A percentile compares a stretch with the other conserved stretches of the same genome.
These are phyloP conservation scores for Dictyostelium discoideum DNA, from an alignment of 78 protist species.

Conservation along the genomic window dicty_2.7 NC_007088.5:756001-756500, in stretches of 20 bases:
- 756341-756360: neutral
- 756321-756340: neutral
- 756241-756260: conserved; percentile 89
- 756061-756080: neutral
- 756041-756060: neutral
- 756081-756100: neutral
- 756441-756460: conserved; percentile 80
- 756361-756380: conserved; percentile 77
- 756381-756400: conserved; percentile 86
- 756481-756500: neutral
- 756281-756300: too few relatives aligned
- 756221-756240: conserved; percentile 87
- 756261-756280: neutral
- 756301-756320: neutral
- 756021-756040: neutral
- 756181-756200: conserved; percentile 10
- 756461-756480: neutral
- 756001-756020: too few relatives aligned
- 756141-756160: conserved; percentile 67
- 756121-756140: conserved; percentile 29
- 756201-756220: neutral
- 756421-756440: conserved; percentile 75
- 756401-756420: conserved; percentile 80
- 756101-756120: conserved; percentile 26
- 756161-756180: conserved; percentile 18